Evolutionary conservation across 2,329 filamentous ascomycete genomes (phyloP).

Genomic region (Colletotrichum sp.): DNA sequence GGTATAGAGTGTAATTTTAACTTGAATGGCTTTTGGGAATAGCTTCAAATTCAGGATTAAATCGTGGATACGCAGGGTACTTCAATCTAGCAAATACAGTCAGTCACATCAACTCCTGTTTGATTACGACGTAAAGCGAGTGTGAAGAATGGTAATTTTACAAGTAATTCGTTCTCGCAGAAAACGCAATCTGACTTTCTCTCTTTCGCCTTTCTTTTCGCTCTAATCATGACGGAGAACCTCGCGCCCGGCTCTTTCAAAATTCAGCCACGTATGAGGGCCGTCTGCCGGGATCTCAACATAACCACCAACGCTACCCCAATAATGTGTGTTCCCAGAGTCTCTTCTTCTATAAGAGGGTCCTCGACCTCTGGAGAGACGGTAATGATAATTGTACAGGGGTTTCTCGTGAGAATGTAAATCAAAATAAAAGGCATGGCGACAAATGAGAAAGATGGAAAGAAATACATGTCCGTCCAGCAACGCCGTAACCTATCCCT

Average conservation of each 20-base stretch:
- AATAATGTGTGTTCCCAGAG: not conserved
- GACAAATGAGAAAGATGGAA: constrained; percentile 7
- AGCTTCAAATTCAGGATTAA: not conserved
- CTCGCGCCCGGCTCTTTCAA: not conserved
- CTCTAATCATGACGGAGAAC: not conserved
- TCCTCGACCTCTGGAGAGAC: constrained; percentile 24
- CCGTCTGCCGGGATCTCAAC: not conserved
- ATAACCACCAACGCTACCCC: not conserved
- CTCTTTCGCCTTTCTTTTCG: not conserved
- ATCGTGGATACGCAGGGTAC: not conserved
- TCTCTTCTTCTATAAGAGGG: not conserved
- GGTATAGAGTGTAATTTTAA: not conserved
- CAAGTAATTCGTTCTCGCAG: constrained; percentile 21
- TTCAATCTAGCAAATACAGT: not conserved
- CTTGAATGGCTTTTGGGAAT: not conserved
- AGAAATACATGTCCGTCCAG: constrained; percentile 7
- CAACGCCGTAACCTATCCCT: not conserved
- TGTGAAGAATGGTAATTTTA: constrained; percentile 34
- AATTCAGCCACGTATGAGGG: not conserved
- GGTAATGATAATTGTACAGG: constrained; percentile 38
- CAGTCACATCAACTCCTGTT: constrained; percentile 13
- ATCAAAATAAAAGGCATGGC: not conserved
- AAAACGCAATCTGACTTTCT: not conserved
- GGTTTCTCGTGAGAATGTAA: constrained; percentile 21
- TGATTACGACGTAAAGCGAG: constrained; percentile 22